Evolutionary conservation across 306 rosid species (phyloP), one percentile per base, ranked within the genome.

Genomic region (Dryas octopetala): DNA sequence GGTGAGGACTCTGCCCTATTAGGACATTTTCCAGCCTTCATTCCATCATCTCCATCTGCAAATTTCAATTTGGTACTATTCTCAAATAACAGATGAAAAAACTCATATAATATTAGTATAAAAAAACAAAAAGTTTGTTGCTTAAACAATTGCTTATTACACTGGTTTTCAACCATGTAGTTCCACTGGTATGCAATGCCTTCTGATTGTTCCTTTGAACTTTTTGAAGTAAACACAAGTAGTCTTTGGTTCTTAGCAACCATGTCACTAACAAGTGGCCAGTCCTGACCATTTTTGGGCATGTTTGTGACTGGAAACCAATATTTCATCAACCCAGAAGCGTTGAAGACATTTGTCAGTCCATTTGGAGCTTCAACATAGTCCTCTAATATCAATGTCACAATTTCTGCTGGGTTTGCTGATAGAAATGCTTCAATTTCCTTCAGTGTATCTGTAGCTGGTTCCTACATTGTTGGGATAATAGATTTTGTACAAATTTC

Each of bases 101-200:
- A 32, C 38, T 32, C 38, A 32, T 32, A 32, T 32, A 32, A 32
- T 32, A 32, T 0, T 46, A 5, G 49, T 46, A 46, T 9, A 2
- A 46, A 9, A 46, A 9, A 5, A 46, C 49, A 46, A 5, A 6
- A 16, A 6, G 40, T 0, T 54, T 49, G 7, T 26, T 16, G n/a
- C 23, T 23, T 23, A 23, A 23, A 23, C 23, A 9, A 4, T 26
- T 8, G 45, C 14, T 80, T 40, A 86, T 83, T 87, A 92, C 97
- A 92, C 58, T 86, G 91, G 68, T 92, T 92, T 75, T 90, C 96
- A 71, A 92, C 93, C 93, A 92, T 92, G 87, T 88, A 94, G 72
- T 85, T 90, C 97, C 96, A 92, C 77, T 88, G 96, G 76, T 90
- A 90, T 17, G 97, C 96, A 74, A 92, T 90, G 62, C 96, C 96